These are phyloP conservation scores for Fusarium armeniacum DNA, from an alignment of 2,329 filamentous ascomycete genomes.

Conservation along the genomic window DNA sequence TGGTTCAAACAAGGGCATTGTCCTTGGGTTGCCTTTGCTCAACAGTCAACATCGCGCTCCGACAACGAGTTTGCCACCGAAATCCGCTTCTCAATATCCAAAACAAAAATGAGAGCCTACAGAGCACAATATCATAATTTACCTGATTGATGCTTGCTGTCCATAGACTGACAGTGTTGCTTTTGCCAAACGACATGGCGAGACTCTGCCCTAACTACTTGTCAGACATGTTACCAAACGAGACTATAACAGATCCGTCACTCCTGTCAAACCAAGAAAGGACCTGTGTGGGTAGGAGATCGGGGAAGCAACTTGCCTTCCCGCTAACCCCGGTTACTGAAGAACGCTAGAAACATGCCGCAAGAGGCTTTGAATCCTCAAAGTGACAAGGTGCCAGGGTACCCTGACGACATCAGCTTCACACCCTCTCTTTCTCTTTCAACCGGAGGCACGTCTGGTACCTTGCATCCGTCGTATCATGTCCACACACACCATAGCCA, in stretches of 20 bases:
- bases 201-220: neutral
- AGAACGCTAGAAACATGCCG: constrained; percentile 33
- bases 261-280: constrained; percentile 6
- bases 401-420: constrained; percentile 35
- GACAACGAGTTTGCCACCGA: constrained; percentile 5
- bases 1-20: constrained; percentile 3
- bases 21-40: constrained; percentile 1
- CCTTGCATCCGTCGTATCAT: constrained; percentile 45
- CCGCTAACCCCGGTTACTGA: constrained; percentile 19
- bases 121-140: neutral
- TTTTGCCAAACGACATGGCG: constrained; percentile 29
- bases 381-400: constrained; percentile 31
- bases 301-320: constrained; percentile 40
- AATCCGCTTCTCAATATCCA: constrained; percentile 7
- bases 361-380: constrained; percentile 21
- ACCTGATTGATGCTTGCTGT: constrained; percentile 11
- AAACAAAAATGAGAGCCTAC: neutral
- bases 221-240: constrained; percentile 22
- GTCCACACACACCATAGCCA: constrained; percentile 31
- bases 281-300: constrained; percentile 19
- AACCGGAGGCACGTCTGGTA: constrained; percentile 36
- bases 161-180: constrained; percentile 15
- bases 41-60: neutral
- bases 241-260: constrained; percentile 29
- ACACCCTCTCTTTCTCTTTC: constrained; percentile 31